Conservation (phyloP, 305 asterid genomes). For the Fraxinus latifolia region DNA sequence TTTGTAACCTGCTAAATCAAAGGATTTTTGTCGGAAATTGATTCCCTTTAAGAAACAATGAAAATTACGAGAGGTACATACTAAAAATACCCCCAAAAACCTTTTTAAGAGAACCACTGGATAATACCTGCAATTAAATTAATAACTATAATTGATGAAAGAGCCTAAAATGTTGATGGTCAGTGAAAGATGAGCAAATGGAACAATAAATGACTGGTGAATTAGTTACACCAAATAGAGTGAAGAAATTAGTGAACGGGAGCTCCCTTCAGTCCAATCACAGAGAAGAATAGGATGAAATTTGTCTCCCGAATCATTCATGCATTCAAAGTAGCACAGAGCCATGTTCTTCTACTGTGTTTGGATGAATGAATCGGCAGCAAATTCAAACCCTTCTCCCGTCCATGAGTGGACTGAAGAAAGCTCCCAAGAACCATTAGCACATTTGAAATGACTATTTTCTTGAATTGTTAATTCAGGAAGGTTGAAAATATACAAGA, state of each 20-base stretch:
- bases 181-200: not conserved
- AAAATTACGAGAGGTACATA: not conserved
- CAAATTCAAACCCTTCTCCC: slow-evolving; percentile 46
- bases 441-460: not conserved
- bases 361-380: slow-evolving; percentile 82
- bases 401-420: slow-evolving; percentile 74
- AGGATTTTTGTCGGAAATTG: not conserved
- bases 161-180: not conserved
- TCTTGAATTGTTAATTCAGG: not conserved
- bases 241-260: slow-evolving; percentile 32
- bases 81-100: not conserved
- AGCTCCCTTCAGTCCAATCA: slow-evolving; percentile 99
- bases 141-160: not conserved
- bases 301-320: slow-evolving; percentile 80
- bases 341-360: slow-evolving; percentile 25
- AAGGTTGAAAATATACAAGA: not conserved
- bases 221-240: not conserved
- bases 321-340: slow-evolving; percentile 45
- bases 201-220: not conserved
- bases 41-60: not conserved
- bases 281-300: slow-evolving; percentile 51
- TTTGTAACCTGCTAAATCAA: not conserved
- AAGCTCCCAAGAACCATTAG: slow-evolving; percentile 55
- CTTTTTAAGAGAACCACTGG: not conserved
- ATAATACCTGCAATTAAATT: not conserved